Evolutionary conservation across 768 basidiomycete genomes (phyloP).

Genomic region (Calvatia gigantea): DNA sequence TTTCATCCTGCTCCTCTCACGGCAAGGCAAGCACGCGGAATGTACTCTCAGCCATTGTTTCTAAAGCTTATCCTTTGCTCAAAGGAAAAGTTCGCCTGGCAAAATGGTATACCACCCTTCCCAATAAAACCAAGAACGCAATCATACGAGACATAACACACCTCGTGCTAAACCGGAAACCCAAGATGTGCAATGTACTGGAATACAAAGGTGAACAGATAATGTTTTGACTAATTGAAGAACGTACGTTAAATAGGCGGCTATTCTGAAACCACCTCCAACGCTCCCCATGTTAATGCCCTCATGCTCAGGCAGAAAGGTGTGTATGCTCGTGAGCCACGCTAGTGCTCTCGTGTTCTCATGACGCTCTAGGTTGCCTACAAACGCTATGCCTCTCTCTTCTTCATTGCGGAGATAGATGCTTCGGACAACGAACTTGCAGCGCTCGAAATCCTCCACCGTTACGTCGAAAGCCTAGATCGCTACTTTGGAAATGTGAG

Average conservation of each 20-base stretch:
- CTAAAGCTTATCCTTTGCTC: neutral
- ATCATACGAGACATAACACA: slow-evolving; percentile 96
- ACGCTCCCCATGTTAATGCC: no score
- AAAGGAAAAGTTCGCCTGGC: slow-evolving; percentile 94
- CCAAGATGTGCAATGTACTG: slow-evolving; percentile 92
- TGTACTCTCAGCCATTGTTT: neutral
- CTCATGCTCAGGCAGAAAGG: neutral
- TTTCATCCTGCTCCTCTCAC: slow-evolving; percentile 90
- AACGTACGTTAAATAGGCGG: neutral
- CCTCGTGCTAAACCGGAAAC: slow-evolving; percentile 82
- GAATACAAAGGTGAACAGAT: slow-evolving; percentile 81
- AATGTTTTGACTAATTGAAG: neutral
- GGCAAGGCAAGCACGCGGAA: slow-evolving; percentile 60
- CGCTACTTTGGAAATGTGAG: slow-evolving; percentile 83
- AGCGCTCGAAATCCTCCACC: slow-evolving; percentile 89
- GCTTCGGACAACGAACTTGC: slow-evolving; percentile 87
- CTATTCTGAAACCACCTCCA: no score
- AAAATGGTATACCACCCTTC: slow-evolving; percentile 92
- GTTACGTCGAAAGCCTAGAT: slow-evolving; percentile 91
- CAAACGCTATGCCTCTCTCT: slow-evolving; percentile 91
- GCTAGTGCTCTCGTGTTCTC: neutral
- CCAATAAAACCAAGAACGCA: slow-evolving; percentile 79
- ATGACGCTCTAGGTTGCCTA: slow-evolving; percentile 69
- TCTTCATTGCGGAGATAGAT: slow-evolving; percentile 89
- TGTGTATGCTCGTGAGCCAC: neutral